Base-by-base conservation (phyloP, 2,329 filamentous ascomycete species). In the Lanzia echinophila region DNA sequence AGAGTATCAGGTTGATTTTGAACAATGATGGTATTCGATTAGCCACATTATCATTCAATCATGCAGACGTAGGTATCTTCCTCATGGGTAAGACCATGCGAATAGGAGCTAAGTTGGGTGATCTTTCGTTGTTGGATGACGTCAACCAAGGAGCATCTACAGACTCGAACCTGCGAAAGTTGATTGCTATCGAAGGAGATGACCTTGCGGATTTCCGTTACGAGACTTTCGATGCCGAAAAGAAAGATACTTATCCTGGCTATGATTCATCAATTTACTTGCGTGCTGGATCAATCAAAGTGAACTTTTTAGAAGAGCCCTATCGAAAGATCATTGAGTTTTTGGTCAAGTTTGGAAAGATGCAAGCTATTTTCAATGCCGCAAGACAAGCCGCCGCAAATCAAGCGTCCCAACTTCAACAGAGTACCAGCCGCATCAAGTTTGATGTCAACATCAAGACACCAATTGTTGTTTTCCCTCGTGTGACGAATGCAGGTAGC, bases 271-370 rank as follows among this genome's bases (percentile, higher is more conserved):
- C 91, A 1, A 84, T 99, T 31, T 95, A 84, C 65, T 75, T 99
- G 11, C 84, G 92, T 34, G 92, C 94, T 17, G 94, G 94, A 1
- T 99, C 94, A 0, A 86, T 99, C 69, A 97, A 95, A 72, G 78
- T 99, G 67, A 97, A 96, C 68, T 99, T 99, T 68, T 74, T 97
- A 3, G 92, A 96, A 58, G 95, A 99, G 69, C 94, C 94, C 0
- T 96, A 97, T 75, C 84, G 94, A 50, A 97, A 97, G 72, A 97
- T 99, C 60, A 89, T 99, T 70, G 89, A 95, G 62, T 99, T 99
- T 70, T 77, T 95, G 42, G 90, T 99, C 69, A 99, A 99, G 65
- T 99, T 99, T 69, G 94, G 95, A 57, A 96, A 95, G 72, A 99
- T 99, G 94, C 94, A 99, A 71, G 92, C 94, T 20, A 87, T 99